Percentiles rank a stretch among this genome's conserved stretches.
Evolutionary conservation across 2,329 filamentous ascomycete genomes (phyloP).

Genomic region (Helicocarpus griseus): DNA sequence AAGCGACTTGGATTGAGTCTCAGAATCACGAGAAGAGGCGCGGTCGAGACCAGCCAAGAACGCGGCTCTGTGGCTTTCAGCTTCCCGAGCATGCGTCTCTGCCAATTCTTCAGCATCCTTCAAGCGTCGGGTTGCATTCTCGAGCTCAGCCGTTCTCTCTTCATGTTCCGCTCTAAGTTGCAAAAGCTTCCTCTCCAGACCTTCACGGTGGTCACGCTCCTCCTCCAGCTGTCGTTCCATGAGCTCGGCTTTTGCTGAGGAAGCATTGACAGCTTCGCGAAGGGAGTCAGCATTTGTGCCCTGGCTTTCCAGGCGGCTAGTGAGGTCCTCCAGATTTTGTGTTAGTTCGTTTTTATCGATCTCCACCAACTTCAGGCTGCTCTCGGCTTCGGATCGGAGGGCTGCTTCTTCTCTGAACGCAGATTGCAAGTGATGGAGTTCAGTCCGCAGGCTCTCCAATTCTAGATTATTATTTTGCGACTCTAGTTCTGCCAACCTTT

Average conservation of each 20-base stretch:
- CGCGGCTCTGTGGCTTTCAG: slow-evolving; percentile 71
- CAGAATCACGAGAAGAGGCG: slow-evolving; percentile 41
- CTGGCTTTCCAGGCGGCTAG: slow-evolving; percentile 60
- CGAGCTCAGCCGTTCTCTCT: slow-evolving; percentile 65
- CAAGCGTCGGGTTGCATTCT: slow-evolving; percentile 61
- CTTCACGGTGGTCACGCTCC: slow-evolving; percentile 66
- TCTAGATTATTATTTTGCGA: slow-evolving; percentile 74
- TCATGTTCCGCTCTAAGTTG: slow-evolving; percentile 78
- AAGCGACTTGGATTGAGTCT: slow-evolving; percentile 34
- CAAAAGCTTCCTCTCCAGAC: slow-evolving; percentile 64
- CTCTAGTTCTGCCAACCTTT: slow-evolving; percentile 75
- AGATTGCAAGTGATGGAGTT: slow-evolving; percentile 71
- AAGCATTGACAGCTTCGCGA: slow-evolving; percentile 67
- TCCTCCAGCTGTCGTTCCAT: slow-evolving; percentile 71
- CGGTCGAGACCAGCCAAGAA: slow-evolving; percentile 76
- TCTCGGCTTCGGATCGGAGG: slow-evolving; percentile 64
- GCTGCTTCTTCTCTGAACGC: slow-evolving; percentile 72
- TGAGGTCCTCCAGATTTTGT: slow-evolving; percentile 56
- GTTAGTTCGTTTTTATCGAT: slow-evolving; percentile 78
- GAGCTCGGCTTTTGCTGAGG: slow-evolving; percentile 63
- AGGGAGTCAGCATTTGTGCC: slow-evolving; percentile 63
- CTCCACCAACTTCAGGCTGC: slow-evolving; percentile 62
- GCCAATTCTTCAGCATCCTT: slow-evolving; percentile 80
- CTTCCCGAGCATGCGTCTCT: slow-evolving; percentile 79
- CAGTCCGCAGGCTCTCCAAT: slow-evolving; percentile 72